Conservation (phyloP, 2,329 filamentous ascomycete genomes). For the Tolypocladium tropicale region DNA sequence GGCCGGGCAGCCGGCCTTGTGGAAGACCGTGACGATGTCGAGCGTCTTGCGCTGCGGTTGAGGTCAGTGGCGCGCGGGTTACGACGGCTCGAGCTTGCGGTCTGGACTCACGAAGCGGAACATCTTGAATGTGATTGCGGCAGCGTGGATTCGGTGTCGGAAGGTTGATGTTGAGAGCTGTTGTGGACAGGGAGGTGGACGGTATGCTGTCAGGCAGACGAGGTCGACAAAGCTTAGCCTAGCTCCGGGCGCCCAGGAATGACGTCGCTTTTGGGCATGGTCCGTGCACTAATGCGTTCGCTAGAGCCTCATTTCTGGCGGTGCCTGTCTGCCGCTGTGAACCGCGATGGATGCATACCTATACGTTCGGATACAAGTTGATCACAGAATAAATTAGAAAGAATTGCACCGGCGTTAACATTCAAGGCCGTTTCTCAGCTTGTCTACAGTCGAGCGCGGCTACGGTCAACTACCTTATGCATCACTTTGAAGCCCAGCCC, state of each 20-base stretch:
- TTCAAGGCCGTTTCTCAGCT: too few species aligned
- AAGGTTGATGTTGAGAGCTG: neutral
- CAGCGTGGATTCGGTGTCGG: neutral
- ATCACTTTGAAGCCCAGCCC: too few species aligned
- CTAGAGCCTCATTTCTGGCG: neutral
- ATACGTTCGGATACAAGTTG: too few species aligned
- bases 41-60: constrained; percentile 57
- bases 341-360: too few species aligned
- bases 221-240: neutral
- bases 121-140: constrained; percentile 6
- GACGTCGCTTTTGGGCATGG: neutral
- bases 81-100: neutral
- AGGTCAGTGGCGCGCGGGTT: constrained; percentile 8
- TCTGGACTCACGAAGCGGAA: constrained; percentile 12
- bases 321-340: too few species aligned
- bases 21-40: constrained; percentile 94
- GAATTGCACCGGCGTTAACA: too few species aligned
- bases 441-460: too few species aligned
- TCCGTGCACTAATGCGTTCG: neutral
- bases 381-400: too few species aligned
- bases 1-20: constrained; percentile 64
- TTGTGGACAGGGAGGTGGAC: neutral
- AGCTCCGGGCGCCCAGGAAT: neutral
- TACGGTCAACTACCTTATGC: too few species aligned
- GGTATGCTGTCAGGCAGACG: neutral